Base-by-base conservation (phyloP, 331 rosid genomes). In the Malus hybrid region DNA sequence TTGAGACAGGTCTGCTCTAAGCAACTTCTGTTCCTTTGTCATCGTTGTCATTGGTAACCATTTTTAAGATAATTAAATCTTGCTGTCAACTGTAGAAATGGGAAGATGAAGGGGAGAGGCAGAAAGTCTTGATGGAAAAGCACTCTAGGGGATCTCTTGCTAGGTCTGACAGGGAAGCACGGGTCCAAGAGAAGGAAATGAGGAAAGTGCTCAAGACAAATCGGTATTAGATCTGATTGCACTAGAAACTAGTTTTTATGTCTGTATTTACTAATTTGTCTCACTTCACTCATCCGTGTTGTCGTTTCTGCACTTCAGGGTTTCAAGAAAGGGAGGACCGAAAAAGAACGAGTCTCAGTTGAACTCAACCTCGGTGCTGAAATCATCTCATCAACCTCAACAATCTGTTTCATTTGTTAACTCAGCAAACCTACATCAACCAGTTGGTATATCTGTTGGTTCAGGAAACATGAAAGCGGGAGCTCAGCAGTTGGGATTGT, bases 91-190 rank as follows among this genome's bases (percentile, higher is more conserved):
- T 73, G 77, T 79, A 94, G 97, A 84, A 79, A 82, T 90, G 97
- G 99, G 92, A 81, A 26, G 84, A 88, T 63, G 97, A 92, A 83
- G 89, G 79, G 72, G 75, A 86, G 69, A 88, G 99, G 82, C 86
- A 74, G 66, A 86, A 81, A 77, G 81, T 82, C 52, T 75, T 94
- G 82, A 73, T 63, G 81, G 99, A 94, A 76, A 94, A 94, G 84
- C 97, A 94, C 79, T 82, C 78, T 0, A 89, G 97, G 84, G 97
- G 99, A 75, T 71, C 62, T 72, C 73, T 82, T 65, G 99, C 99
- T 65, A 86, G 96, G 75, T 89, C 87, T 13, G 83, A 82, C 16
- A 87, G 97, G 75, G 97, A 87, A 77, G 80, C 66, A 56, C 90
- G 97, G 72, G 63, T 88, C 57, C 81, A 82, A 60, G 85, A 82